Base-by-base conservation (phyloP, 1,284 basidiomycete species). In the Cutaneotrichosporon mucoides region DNA sequence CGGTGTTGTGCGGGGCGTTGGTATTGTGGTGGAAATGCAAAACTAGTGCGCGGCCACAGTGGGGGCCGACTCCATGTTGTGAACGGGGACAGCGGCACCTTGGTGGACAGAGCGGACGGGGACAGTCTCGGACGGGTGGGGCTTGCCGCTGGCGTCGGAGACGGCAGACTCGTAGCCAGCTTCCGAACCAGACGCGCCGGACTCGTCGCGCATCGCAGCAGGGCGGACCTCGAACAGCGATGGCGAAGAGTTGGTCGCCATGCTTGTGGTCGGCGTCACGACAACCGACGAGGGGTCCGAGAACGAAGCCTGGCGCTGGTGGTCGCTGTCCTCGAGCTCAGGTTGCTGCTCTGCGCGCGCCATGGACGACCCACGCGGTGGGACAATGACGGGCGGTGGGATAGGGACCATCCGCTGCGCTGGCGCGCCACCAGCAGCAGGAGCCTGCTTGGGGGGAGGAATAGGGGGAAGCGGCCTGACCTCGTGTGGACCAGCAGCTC, bases 221-320 rank as follows among this genome's bases (percentile, higher is more conserved):
- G 59, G 53, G 13, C 44, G 58, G 9, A 57, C 41, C 43, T 61
- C 59, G 37, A 64, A 59, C 24, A 64, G 54, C 36, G 59, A 61
- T 6, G 57, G 55, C 8, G 56, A 53, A 36, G 54, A 55, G 24
- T 48, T 64, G 46, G 54, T 53, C 16, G 59, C 59, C 50, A 54
- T 55, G 40, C 55, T 57, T 38, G 60, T 61, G 34, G 62, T 64
- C 5, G 62, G 62, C 9, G 62, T 64, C 16, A 64, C 59, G 15
- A 64, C 55, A 6, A 59, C 62, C 2, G 59, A 61, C 9, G 59
- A 61, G 1, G 62, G 59, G 57, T 61, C 61, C 4, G 60, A 61
- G 36, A 57, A 35, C 11, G 55, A 61, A 11, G 53, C 38, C 46
- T 47, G 47, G 40, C 53, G 46, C 15, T 50, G 46, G 24, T 56